Evolutionary conservation across 169 alveolate genomes (phyloP), one percentile per base, ranked within the genome.

Genomic region (Theileria parva): DNA sequence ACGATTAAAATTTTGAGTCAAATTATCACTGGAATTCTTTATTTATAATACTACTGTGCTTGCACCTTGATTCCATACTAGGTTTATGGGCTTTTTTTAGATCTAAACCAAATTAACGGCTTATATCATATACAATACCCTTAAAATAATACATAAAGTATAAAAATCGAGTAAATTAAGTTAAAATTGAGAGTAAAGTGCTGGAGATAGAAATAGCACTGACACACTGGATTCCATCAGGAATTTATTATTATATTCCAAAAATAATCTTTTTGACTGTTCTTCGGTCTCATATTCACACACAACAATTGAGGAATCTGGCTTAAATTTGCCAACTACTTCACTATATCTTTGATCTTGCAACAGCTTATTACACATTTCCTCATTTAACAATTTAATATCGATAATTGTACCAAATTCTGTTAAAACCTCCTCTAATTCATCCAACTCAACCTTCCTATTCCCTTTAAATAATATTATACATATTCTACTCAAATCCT

Each of bases 231-330:
- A 30, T n/a, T 50, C 75, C 77, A 81, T 64, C 8, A 69, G 12
- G 0, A 27, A 11, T 34, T 65, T 15, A 23, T 13, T 15, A 64
- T 51, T 68, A 44, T 25, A 69, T 17, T 67, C 81, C 34, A 44
- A 11, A 8, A 63, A 21, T 9, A 81, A 79, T 61, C 48, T 60
- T 51, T 44, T 44, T 7, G 89, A 79, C 79, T 83, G 86, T 32
- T 67, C 61, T 59, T 28, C 57, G 21, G 79, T 79, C 57, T 83
- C 89, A 71, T 50, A 83, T 39, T 83, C 89, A 60, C 89, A 83
- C 23, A 44, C 55, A 9, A 76, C 67, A 17, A 48, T 51, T 30
- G 50, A n/a, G 30, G 12, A 39, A 28, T 7, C 34, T n/a, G 11
- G 50, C 17, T n/a, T 12, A 48, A n/a, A 44, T 19, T 44, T 44